These are phyloP conservation scores for Ottelia alismoides DNA, from an alignment of 106 monocot genomes.

Conservation along the genomic window DNA sequence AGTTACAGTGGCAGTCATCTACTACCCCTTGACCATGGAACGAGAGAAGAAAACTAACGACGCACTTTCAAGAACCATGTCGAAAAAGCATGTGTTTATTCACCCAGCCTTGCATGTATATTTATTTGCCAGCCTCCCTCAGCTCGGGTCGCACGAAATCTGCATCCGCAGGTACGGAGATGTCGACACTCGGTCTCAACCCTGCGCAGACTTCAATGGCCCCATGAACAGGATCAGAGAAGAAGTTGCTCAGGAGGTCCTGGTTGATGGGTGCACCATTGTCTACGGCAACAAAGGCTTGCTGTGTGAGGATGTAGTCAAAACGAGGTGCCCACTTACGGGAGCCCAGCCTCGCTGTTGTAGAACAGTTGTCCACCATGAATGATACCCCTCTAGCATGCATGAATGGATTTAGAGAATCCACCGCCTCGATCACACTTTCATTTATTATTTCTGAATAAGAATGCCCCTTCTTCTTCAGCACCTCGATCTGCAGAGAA, in stretches of 20 bases:
- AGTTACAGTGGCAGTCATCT: too few relatives aligned
- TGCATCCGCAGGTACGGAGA: constrained; percentile 67
- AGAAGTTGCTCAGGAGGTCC: constrained; percentile 79
- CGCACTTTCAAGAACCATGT: too few relatives aligned
- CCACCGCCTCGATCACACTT: constrained; percentile 74
- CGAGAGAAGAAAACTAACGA: too few relatives aligned
- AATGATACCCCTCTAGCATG: constrained; percentile 77
- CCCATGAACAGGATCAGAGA: constrained; percentile 68
- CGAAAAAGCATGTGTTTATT: too few relatives aligned
- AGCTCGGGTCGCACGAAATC: constrained; percentile 89
- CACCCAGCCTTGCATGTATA: too few relatives aligned
- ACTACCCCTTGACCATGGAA: too few relatives aligned
- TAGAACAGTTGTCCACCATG: constrained; percentile 82
- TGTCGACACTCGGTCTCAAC: constrained; percentile 89
- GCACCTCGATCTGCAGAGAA: constrained; percentile 85
- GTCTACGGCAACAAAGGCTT: constrained; percentile 78
- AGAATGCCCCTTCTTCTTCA: constrained; percentile 78
- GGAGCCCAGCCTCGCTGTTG: constrained; percentile 59
- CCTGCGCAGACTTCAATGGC: constrained; percentile 85
- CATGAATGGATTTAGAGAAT: constrained; percentile 95
- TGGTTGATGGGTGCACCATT: constrained; percentile 40
- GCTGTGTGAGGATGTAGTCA: constrained; percentile 85
- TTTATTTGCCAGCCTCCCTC: too few relatives aligned
- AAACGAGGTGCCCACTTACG: constrained; percentile 79
- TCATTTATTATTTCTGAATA: constrained; percentile 88